Evolutionary conservation across 2,329 filamentous ascomycete species (phyloP).

Genomic region (Ceratocystis eucalypticola): DNA sequence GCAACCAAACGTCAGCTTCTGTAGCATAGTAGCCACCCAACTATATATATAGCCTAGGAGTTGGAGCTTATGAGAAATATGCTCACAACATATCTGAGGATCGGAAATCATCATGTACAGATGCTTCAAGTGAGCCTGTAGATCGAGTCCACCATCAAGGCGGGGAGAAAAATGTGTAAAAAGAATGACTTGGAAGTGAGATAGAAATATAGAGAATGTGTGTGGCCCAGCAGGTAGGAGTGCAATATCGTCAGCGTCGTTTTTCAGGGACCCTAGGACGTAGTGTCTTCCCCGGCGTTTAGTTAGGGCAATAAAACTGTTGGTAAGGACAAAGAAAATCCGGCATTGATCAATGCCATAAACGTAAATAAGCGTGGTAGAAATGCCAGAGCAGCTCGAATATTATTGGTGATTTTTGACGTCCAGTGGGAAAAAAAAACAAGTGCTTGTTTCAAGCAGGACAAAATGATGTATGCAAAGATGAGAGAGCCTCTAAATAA

Average conservation of each 20-base stretch:
- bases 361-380: background rate
- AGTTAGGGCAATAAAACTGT: background rate
- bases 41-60: background rate
- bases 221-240: background rate
- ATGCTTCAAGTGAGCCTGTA: background rate
- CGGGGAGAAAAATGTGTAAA: background rate
- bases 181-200: background rate
- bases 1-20: background rate
- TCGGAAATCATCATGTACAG: background rate
- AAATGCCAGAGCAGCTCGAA: background rate
- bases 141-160: constrained; percentile 1
- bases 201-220: background rate
- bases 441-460: background rate
- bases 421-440: background rate
- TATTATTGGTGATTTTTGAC: background rate
- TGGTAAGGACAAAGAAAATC: background rate
- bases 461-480: constrained; percentile 1
- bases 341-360: background rate
- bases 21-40: background rate
- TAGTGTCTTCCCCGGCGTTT: background rate
- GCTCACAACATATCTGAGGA: background rate
- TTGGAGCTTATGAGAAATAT: background rate
- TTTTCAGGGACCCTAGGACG: constrained; percentile 1
- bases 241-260: constrained; percentile 1
- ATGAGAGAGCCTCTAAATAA: background rate